A percentile compares a stretch with the other conserved stretches of the same genome.
Evolutionary conservation across 139 green algal species (phyloP).

Genomic region (Tetraselmis striata): DNA sequence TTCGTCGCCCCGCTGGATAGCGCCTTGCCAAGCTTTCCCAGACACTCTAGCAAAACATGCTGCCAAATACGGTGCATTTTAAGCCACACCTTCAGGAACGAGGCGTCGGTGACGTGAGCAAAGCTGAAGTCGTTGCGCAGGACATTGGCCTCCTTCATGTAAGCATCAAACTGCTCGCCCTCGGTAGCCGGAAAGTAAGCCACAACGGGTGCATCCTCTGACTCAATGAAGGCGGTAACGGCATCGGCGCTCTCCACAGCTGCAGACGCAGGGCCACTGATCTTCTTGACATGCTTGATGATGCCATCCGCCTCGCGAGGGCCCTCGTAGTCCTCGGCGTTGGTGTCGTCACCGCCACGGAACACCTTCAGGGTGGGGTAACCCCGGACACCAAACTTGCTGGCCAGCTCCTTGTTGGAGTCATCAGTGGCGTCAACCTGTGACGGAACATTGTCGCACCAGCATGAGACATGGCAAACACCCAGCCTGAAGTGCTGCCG

Average conservation of each 20-base stretch:
- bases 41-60: too few relatives aligned
- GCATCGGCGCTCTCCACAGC: slow-evolving; percentile 7
- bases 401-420: slow-evolving; percentile 26
- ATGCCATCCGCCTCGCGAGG: slow-evolving; percentile 22
- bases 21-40: neutral
- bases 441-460: too few relatives aligned
- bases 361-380: slow-evolving; percentile 37
- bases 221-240: neutral
- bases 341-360: slow-evolving; percentile 6
- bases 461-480: too few relatives aligned
- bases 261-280: slow-evolving; percentile 19
- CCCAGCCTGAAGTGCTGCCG: too few relatives aligned
- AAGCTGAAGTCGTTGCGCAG: slow-evolving; percentile 9
- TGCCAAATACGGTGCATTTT: too few relatives aligned
- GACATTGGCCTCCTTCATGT: neutral
- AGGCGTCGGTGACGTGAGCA: neutral
- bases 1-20: too few relatives aligned
- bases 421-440: slow-evolving; percentile 25
- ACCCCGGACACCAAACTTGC: slow-evolving; percentile 29
- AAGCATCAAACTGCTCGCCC: neutral
- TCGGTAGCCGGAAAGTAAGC: neutral
- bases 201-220: slow-evolving; percentile 3
- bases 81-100: neutral
- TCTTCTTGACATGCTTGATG: slow-evolving; percentile 22
- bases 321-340: slow-evolving; percentile 25